A percentile compares a stretch with the other conserved stretches of the same genome.
Conservation (phyloP, 2,329 filamentous ascomycete genomes). For the Hymenoscyphus repandus region DNA sequence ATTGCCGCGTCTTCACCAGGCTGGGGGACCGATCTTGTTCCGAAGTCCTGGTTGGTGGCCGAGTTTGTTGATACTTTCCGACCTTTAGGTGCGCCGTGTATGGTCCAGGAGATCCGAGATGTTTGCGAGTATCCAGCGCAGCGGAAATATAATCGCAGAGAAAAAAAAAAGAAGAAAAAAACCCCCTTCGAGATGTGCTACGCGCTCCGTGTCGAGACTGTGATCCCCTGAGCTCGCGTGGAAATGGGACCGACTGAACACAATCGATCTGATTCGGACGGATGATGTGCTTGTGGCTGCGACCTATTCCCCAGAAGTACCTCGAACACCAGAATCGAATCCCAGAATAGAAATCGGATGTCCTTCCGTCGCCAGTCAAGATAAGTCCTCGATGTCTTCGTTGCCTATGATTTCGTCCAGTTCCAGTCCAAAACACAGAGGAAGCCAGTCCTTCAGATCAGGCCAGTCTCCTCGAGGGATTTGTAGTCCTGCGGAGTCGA, state of each 20-base stretch:
- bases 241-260: neutral
- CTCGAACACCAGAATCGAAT: neutral
- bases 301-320: neutral
- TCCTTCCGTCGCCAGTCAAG: neutral
- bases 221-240: neutral
- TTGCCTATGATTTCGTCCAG: neutral
- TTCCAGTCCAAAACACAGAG: neutral
- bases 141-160: too few species aligned
- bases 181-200: too few species aligned
- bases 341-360: neutral
- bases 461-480: neutral
- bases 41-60: neutral
- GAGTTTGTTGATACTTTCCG: too few species aligned
- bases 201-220: too few species aligned
- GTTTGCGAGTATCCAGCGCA: too few species aligned
- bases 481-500: neutral
- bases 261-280: neutral
- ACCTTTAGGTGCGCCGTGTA: too few species aligned
- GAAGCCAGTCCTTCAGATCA: neutral
- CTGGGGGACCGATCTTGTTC: conserved; percentile 5
- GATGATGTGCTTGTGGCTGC: neutral
- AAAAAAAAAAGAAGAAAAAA: too few species aligned
- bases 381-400: neutral
- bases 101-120: too few species aligned
- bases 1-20: conserved; percentile 10